phyloP scores from a whole-genome alignment of 1,284 basidiomycete species.

The Ceratobasidium sp. region DNA sequence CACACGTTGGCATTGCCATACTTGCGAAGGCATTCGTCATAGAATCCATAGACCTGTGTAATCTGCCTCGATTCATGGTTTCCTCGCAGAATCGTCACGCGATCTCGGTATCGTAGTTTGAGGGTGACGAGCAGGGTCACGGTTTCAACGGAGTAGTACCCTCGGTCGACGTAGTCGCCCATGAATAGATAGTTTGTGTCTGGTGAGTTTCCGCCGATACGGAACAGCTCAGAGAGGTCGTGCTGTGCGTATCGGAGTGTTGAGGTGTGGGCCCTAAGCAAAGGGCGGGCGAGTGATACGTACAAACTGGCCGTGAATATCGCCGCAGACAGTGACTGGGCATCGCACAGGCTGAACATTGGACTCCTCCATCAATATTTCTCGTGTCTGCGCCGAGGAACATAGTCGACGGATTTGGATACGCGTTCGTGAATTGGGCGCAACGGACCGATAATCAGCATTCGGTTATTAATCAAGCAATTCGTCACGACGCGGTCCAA shows the following conservation, averaged over 20 bases:
- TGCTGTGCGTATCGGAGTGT: constrained; percentile 67
- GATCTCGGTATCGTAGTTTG: constrained; percentile 98
- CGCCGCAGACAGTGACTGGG: constrained; percentile 96
- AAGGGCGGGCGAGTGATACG: constrained; percentile 57
- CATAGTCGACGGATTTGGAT: constrained; percentile 45
- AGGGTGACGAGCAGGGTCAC: constrained; percentile 98
- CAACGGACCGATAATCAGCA: constrained; percentile 30
- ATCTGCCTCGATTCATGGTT: constrained; percentile 99
- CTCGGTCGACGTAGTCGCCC: constrained; percentile 99
- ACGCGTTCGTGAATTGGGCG: constrained; percentile 45
- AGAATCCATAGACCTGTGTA: constrained; percentile 99
- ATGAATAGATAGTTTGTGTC: constrained; percentile 99
- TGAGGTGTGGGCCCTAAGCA: constrained; percentile 19
- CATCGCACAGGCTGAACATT: constrained; percentile 98
- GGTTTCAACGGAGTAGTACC: constrained; percentile 99
- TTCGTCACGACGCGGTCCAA: constrained; percentile 39
- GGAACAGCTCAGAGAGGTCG: constrained; percentile 98
- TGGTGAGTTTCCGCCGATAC: constrained; percentile 98
- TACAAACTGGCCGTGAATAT: constrained; percentile 99
- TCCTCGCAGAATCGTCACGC: constrained; percentile 96
- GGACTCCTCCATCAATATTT: constrained; percentile 97
- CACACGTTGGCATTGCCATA: constrained; percentile 99
- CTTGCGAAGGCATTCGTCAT: constrained; percentile 99
- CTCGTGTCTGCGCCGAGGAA: constrained; percentile 76
- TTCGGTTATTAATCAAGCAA: constrained; percentile 20